Percentiles rank a stretch among this genome's conserved stretches.
phyloP scores from a whole-genome alignment of 2,329 filamentous ascomycete species.

The Anisogramma anomala region DNA sequence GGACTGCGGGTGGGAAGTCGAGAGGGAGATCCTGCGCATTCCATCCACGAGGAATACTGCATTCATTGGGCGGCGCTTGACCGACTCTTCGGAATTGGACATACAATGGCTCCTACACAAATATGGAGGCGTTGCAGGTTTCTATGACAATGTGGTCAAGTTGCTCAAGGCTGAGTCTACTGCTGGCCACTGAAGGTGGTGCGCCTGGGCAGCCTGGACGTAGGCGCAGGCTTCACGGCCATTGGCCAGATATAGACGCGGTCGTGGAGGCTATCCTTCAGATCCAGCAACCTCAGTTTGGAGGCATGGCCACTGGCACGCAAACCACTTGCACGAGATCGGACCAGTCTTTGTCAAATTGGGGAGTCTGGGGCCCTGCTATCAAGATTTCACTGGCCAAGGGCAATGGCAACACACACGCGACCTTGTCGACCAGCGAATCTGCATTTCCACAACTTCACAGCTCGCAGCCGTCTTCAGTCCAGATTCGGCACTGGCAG shows the following conservation, averaged over 20 bases:
- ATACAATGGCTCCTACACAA: slow-evolving; percentile 33
- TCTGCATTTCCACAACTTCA: not conserved
- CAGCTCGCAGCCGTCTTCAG: slow-evolving; percentile 17
- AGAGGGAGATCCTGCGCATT: slow-evolving; percentile 80
- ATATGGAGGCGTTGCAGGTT: slow-evolving; percentile 46
- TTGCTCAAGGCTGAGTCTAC: slow-evolving; percentile 40
- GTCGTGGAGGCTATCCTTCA: no score
- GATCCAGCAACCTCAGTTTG: no score
- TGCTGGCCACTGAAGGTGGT: slow-evolving; percentile 26
- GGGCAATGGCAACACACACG: not conserved
- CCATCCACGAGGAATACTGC: slow-evolving; percentile 83
- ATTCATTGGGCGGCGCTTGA: slow-evolving; percentile 53
- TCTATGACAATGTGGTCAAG: slow-evolving; percentile 47
- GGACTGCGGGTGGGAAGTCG: slow-evolving; percentile 62
- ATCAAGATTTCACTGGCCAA: no score
- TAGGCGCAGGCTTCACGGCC: not conserved
- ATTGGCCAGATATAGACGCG: not conserved
- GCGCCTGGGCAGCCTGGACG: no score
- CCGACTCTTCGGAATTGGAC: slow-evolving; percentile 24
- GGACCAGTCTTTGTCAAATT: no score
- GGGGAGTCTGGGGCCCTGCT: no score
- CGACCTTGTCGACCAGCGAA: not conserved
- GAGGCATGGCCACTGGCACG: no score
- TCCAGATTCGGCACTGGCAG: slow-evolving; percentile 61
- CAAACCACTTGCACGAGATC: no score